These are phyloP conservation scores for Tetradesmus lagerheimii DNA, from an alignment of 139 green algal species.

Conservation along the genomic window DNA sequence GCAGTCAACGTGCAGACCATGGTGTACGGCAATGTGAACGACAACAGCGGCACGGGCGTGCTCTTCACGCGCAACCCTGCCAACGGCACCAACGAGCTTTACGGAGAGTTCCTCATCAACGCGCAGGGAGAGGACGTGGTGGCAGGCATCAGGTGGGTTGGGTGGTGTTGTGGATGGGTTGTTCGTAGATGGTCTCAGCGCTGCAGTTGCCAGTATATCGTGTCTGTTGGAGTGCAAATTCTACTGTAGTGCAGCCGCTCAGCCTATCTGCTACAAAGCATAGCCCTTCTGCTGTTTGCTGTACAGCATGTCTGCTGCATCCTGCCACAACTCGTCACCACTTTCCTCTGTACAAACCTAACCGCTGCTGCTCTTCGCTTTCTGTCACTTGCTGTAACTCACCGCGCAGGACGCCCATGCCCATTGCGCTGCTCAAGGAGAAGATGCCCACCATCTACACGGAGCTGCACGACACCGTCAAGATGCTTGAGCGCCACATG, in stretches of 20 bases:
- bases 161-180: too few relatives aligned
- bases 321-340: too few relatives aligned
- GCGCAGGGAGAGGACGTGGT: conserved; percentile 94
- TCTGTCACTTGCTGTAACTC: not conserved
- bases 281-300: too few relatives aligned
- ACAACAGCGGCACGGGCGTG: conserved; percentile 86
- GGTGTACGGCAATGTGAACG: conserved; percentile 91
- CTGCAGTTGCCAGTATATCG: too few relatives aligned
- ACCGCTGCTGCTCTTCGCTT: not conserved
- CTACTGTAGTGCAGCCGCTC: too few relatives aligned
- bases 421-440: conserved; percentile 76
- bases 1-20: conserved; percentile 93
- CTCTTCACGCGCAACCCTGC: conserved; percentile 90
- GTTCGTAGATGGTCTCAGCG: too few relatives aligned
- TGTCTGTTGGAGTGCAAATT: too few relatives aligned
- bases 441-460: conserved; percentile 84
- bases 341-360: too few relatives aligned
- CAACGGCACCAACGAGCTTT: conserved; percentile 81
- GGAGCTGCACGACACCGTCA: conserved; percentile 77
- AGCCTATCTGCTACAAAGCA: too few relatives aligned
- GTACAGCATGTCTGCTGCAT: too few relatives aligned
- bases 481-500: conserved; percentile 86
- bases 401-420: conserved; percentile 78
- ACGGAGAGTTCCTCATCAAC: conserved; percentile 93
- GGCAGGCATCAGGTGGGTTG: conserved; percentile 63